Conservation (phyloP, 2,329 filamentous ascomycete genomes). For the Incumbomyces lentus region DNA sequence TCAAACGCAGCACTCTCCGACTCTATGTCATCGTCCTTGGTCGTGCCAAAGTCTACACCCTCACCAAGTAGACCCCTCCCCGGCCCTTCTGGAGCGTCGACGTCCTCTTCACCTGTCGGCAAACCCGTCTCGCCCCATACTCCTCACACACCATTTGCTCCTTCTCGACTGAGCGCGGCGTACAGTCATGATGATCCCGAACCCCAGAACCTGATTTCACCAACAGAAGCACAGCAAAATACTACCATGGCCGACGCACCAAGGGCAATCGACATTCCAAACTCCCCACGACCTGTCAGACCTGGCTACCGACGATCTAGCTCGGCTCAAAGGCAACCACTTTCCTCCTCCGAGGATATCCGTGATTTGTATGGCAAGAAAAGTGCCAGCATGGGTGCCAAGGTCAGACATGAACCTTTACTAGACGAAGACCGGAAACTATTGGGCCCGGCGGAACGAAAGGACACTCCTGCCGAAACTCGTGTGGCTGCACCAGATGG, state of each 20-base stretch:
- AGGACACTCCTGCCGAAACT: slow-evolving; percentile 12
- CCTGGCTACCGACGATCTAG: slow-evolving; percentile 35
- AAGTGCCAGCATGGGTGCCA: slow-evolving; percentile 35
- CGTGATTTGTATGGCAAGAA: slow-evolving; percentile 37
- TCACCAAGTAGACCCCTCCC: slow-evolving; percentile 66
- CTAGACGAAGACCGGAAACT: not conserved
- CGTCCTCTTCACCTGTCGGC: slow-evolving; percentile 76
- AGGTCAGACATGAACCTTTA: slow-evolving; percentile 7
- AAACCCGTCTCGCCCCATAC: slow-evolving; percentile 85
- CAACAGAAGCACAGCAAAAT: slow-evolving; percentile 15
- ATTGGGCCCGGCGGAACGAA: slow-evolving; percentile 1
- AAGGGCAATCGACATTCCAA: slow-evolving; percentile 40
- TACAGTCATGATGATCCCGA: slow-evolving; percentile 40
- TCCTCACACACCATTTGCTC: slow-evolving; percentile 85
- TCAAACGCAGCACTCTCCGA: slow-evolving; percentile 83
- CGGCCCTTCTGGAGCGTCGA: slow-evolving; percentile 61
- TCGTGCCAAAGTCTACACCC: slow-evolving; percentile 71
- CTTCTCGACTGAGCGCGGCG: slow-evolving; percentile 81
- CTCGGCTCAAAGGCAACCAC: slow-evolving; percentile 31
- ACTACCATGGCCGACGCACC: slow-evolving; percentile 23
- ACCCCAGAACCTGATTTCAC: slow-evolving; percentile 17
- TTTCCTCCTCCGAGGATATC: slow-evolving; percentile 29
- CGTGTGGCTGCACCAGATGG: slow-evolving; percentile 12
- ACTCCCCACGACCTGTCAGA: slow-evolving; percentile 33
- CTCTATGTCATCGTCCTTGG: slow-evolving; percentile 81